A percentile compares a stretch with the other conserved stretches of the same genome.
Conservation (phyloP, 2,329 filamentous ascomycete species). For the Beauveria caledonica region DNA sequence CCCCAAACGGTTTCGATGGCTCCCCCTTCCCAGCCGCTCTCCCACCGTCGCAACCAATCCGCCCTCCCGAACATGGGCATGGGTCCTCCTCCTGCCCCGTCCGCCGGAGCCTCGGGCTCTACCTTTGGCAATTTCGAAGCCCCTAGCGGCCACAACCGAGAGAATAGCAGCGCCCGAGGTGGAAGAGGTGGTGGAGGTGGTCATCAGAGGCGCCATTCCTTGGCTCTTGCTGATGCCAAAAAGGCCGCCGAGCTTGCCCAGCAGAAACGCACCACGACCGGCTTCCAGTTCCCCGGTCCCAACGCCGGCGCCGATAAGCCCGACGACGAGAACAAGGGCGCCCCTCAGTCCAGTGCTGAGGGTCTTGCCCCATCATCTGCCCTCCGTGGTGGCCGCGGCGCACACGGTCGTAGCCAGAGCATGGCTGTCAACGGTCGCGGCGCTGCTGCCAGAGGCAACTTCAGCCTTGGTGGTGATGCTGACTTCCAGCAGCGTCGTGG, state of each 20-base stretch:
- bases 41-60: constrained; percentile 97
- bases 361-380: constrained; percentile 31
- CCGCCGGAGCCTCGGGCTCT: constrained; percentile 76
- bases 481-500: constrained; percentile 73
- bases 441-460: constrained; percentile 52
- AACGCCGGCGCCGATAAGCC: constrained; percentile 56
- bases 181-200: constrained; percentile 52
- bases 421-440: constrained; percentile 72
- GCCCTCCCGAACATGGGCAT: constrained; percentile 88
- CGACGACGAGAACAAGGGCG: constrained; percentile 36
- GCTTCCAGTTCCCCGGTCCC: constrained; percentile 87
- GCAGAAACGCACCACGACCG: constrained; percentile 89
- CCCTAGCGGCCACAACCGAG: constrained; percentile 49
- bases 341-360: constrained; percentile 24
- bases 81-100: constrained; percentile 82
- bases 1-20: constrained; percentile 67
- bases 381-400: constrained; percentile 46
- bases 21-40: constrained; percentile 66
- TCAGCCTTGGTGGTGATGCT: constrained; percentile 31
- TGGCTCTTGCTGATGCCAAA: constrained; percentile 91
- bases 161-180: constrained; percentile 46
- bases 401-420: constrained; percentile 77
- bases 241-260: constrained; percentile 95
- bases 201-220: constrained; percentile 87
- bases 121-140: constrained; percentile 72